These are phyloP conservation scores for Ogataea polymorpha DNA, from an alignment of 805 yeast genomes.

Conservation along the genomic window DNA sequence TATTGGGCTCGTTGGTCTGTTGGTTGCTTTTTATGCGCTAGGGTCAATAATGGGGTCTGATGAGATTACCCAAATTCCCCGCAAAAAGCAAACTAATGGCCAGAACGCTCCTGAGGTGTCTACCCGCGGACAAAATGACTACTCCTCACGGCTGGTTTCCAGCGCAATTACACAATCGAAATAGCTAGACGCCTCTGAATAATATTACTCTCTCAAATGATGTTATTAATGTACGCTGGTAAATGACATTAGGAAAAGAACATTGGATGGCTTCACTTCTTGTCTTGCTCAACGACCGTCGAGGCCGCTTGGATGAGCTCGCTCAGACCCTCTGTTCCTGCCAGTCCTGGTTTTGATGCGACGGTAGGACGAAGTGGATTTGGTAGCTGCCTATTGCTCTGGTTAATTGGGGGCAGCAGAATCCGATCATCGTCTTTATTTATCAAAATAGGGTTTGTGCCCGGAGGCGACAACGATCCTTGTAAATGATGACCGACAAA, in stretches of 20 bases:
- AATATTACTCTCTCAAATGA: background rate
- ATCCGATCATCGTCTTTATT: conserved; percentile 14
- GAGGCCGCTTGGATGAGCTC: conserved; percentile 25
- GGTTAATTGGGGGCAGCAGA: conserved; percentile 22
- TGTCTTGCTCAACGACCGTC: conserved; percentile 11
- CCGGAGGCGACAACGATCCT: conserved; percentile 11
- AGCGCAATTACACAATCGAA: conserved; percentile 12
- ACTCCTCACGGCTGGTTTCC: conserved; percentile 16
- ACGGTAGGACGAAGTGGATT: conserved; percentile 12
- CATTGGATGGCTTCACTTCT: conserved; percentile 3
- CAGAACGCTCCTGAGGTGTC: background rate
- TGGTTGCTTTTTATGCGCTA: conserved; percentile 9
- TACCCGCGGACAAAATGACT: background rate
- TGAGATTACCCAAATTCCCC: background rate
- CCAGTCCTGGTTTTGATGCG: background rate
- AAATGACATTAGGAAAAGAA: background rate
- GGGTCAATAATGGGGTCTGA: background rate
- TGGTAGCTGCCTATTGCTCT: conserved; percentile 19
- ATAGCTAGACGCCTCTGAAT: background rate
- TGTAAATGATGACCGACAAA: conserved; percentile 4
- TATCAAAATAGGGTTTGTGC: conserved; percentile 1
- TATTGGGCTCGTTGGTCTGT: conserved; percentile 12
- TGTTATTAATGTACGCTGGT: background rate
- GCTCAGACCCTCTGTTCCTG: conserved; percentile 19
- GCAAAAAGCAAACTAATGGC: too few relatives aligned